phyloP scores from a whole-genome alignment of 805 yeast species.

The Cephaloascus fragrans region DNA sequence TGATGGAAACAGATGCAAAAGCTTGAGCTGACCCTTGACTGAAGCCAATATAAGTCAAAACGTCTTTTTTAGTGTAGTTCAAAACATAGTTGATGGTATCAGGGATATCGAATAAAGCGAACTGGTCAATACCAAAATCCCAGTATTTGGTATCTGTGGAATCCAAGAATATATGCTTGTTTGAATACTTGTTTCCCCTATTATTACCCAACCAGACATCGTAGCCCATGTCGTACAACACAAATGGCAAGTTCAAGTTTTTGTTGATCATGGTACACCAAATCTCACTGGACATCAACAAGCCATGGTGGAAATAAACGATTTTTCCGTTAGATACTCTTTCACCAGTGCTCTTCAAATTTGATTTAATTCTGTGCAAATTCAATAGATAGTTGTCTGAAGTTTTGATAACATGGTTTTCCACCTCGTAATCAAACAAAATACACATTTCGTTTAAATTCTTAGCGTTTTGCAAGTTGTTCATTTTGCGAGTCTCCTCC shows the following conservation, averaged over 20 bases:
- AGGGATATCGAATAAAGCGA: conserved; percentile 87
- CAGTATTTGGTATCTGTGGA: conserved; percentile 49
- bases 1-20: conserved; percentile 67
- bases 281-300: conserved; percentile 76
- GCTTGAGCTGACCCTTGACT: conserved; percentile 94
- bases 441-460: conserved; percentile 57
- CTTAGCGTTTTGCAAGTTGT: conserved; percentile 32
- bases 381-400: conserved; percentile 28
- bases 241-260: conserved; percentile 50
- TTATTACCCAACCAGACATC: conserved; percentile 95
- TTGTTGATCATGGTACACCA: conserved; percentile 35
- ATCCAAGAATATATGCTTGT: conserved; percentile 50
- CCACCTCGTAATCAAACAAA: conserved; percentile 46
- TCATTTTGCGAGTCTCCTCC: conserved; percentile 8
- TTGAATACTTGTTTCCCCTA: conserved; percentile 87
- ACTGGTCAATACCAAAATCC: conserved; percentile 88
- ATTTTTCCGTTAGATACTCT: conserved; percentile 21
- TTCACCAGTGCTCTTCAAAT: conserved; percentile 10
- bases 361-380: conserved; percentile 19
- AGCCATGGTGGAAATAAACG: conserved; percentile 85
- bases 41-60: conserved; percentile 73
- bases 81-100: conserved; percentile 69
- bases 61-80: conserved; percentile 24
- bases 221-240: conserved; percentile 70
- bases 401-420: conserved; percentile 26